These are phyloP conservation scores for Blastobotrys buckinghamii DNA, from an alignment of 1,139 yeast species.

Conservation along the genomic window DNA sequence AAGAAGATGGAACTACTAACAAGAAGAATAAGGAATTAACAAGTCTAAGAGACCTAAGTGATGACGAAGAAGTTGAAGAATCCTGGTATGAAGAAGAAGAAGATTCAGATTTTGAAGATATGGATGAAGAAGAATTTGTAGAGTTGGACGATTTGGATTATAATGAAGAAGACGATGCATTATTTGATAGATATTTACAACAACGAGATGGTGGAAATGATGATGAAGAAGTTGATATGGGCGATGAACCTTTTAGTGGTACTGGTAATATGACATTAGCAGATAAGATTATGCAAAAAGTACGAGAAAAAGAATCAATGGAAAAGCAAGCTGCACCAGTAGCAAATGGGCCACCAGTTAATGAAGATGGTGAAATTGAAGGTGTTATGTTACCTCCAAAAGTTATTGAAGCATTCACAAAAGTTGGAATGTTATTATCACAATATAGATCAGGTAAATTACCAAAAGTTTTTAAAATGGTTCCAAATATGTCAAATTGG, in stretches of 20 bases:
- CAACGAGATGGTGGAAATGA: constrained; percentile 41
- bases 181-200: constrained; percentile 35
- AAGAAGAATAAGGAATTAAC: background rate
- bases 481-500: constrained; percentile 92
- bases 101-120: constrained; percentile 33
- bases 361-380: constrained; percentile 29
- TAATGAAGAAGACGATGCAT: constrained; percentile 38
- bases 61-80: constrained; percentile 30
- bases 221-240: constrained; percentile 63
- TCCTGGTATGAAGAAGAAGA: constrained; percentile 28
- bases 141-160: constrained; percentile 48
- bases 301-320: constrained; percentile 50
- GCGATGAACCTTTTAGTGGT: constrained; percentile 38
- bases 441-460: constrained; percentile 95
- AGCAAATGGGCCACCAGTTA: background rate
- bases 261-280: constrained; percentile 64
- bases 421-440: constrained; percentile 79
- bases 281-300: constrained; percentile 85
- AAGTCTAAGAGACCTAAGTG: constrained; percentile 11
- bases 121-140: constrained; percentile 39
- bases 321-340: constrained; percentile 21
- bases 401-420: constrained; percentile 89
- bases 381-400: constrained; percentile 87
- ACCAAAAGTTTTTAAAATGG: constrained; percentile 89
- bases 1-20: constrained; percentile 37